Evolutionary conservation across 2,329 filamentous ascomycete species (phyloP).

Genomic region (Epichloe glyceriae): DNA sequence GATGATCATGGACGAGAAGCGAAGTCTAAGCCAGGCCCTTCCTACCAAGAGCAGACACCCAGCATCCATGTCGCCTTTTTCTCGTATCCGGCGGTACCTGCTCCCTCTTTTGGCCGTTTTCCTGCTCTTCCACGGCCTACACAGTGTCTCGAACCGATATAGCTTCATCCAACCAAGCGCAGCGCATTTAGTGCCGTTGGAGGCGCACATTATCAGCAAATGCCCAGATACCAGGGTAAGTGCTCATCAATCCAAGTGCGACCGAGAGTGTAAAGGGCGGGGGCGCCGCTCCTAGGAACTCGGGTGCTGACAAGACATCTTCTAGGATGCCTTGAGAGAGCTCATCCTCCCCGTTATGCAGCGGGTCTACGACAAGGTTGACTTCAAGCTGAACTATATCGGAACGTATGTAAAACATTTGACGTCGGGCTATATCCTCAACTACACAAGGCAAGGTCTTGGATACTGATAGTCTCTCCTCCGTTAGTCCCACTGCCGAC

Average conservation of each 20-base stretch:
- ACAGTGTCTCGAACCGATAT: neutral
- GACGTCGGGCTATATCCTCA: neutral
- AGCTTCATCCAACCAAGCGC: neutral
- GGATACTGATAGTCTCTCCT: too few relatives aligned
- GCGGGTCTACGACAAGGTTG: slow-evolving; percentile 65
- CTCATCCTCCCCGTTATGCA: slow-evolving; percentile 82
- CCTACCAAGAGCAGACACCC: neutral
- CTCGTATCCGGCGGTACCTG: slow-evolving; percentile 3
- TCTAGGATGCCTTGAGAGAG: slow-evolving; percentile 60
- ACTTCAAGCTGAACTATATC: slow-evolving; percentile 86
- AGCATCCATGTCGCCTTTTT: slow-evolving; percentile 1
- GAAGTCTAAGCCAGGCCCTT: neutral
- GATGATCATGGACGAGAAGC: slow-evolving; percentile 3
- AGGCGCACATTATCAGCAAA: slow-evolving; percentile 95
- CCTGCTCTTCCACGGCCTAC: neutral
- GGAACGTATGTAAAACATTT: slow-evolving; percentile 46
- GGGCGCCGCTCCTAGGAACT: neutral
- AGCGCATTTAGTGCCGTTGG: slow-evolving; percentile 53
- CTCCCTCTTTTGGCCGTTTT: slow-evolving; percentile 2
- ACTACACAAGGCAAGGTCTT: too few relatives aligned
- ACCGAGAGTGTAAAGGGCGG: neutral
- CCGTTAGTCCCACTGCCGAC: slow-evolving; percentile 50
- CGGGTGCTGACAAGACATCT: neutral
- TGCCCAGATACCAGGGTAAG: slow-evolving; percentile 71
- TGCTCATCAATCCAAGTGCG: neutral